A percentile compares a stretch with the other conserved stretches of the same genome.
These are phyloP conservation scores for Gnaphalium uliginosum DNA, from an alignment of 129 eudicot genomes.

Conservation along the genomic window DNA sequence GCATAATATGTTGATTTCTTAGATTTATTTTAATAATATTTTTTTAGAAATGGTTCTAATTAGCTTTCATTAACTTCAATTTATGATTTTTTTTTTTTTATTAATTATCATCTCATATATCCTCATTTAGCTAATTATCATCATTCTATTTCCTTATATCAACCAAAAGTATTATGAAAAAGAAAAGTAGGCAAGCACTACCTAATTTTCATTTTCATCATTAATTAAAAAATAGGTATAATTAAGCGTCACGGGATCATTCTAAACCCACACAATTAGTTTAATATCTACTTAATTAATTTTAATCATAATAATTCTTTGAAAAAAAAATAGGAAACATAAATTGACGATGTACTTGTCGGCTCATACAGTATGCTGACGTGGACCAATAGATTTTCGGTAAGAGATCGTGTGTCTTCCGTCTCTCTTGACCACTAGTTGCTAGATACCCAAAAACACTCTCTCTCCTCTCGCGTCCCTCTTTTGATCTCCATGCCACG, in stretches of 20 bases:
- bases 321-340: too few species aligned
- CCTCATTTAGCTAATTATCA: too few species aligned
- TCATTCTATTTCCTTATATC: too few species aligned
- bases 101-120: too few species aligned
- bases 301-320: too few species aligned
- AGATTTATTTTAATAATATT: too few species aligned
- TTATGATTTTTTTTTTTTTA: too few species aligned
- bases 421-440: constrained; percentile 67
- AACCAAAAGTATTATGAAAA: not conserved
- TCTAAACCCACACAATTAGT: constrained; percentile 5
- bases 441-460: constrained; percentile 28
- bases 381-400: constrained; percentile 52
- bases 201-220: not conserved
- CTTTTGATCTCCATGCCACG: constrained; percentile 67
- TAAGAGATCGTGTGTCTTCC: constrained; percentile 63
- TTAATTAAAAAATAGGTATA: constrained; percentile 11
- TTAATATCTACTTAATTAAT: not conserved
- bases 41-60: too few species aligned
- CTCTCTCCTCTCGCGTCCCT: constrained; percentile 38
- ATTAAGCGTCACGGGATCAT: not conserved
- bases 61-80: too few species aligned
- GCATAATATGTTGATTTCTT: too few species aligned
- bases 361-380: not conserved
- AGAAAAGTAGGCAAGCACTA: constrained; percentile 19
- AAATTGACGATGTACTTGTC: not conserved